phyloP scores from a whole-genome alignment of 768 basidiomycete species.

The Pleurotus djamor region DNA sequence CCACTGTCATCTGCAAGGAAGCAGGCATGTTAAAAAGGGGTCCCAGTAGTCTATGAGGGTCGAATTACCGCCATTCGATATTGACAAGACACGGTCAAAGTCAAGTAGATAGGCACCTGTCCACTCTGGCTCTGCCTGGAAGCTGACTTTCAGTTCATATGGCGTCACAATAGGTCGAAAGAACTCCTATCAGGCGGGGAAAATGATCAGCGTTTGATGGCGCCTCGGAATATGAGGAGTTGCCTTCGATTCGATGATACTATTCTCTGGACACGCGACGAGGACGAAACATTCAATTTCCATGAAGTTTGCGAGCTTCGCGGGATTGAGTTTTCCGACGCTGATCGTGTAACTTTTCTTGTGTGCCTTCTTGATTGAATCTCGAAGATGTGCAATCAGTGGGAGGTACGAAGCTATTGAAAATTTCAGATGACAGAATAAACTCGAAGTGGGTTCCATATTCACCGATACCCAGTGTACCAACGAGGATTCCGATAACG shows the following conservation, averaged over 20 bases:
- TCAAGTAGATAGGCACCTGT: constrained; percentile 79
- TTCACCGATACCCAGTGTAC: constrained; percentile 87
- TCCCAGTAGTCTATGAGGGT: not conserved
- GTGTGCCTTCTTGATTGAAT: constrained; percentile 55
- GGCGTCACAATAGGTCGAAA: constrained; percentile 91
- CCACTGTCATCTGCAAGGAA: constrained; percentile 21
- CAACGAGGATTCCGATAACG: constrained; percentile 93
- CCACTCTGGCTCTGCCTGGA: constrained; percentile 71
- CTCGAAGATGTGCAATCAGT: constrained; percentile 79
- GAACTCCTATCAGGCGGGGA: constrained; percentile 62
- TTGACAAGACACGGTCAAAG: constrained; percentile 56
- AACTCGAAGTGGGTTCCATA: constrained; percentile 10
- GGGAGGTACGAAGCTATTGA: constrained; percentile 77
- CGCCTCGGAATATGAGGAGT: not conserved
- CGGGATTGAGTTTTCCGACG: constrained; percentile 92
- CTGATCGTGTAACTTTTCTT: constrained; percentile 96
- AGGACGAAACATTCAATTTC: constrained; percentile 96
- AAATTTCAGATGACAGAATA: not conserved
- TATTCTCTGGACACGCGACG: constrained; percentile 94
- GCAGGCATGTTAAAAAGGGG: not conserved
- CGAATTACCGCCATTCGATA: constrained; percentile 15
- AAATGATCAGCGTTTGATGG: not conserved
- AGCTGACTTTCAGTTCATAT: constrained; percentile 82
- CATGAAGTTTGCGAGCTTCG: constrained; percentile 93
- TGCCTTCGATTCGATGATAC: constrained; percentile 72